Conservation (phyloP, 2,329 filamentous ascomycete species). For the Fusarium sp. region DNA sequence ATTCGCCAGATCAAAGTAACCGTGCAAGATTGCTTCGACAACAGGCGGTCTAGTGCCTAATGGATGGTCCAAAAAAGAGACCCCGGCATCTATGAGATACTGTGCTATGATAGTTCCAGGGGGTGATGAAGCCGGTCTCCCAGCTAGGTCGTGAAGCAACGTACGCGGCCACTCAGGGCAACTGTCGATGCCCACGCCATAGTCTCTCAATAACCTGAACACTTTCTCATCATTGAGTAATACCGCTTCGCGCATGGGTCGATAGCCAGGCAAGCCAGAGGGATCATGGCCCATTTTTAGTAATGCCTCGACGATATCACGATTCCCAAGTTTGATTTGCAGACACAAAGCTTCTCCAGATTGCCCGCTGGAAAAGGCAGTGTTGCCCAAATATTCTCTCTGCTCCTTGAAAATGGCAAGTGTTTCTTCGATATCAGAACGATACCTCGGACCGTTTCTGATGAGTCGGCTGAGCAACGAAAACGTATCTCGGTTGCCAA, state of each 20-base stretch:
- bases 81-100: neutral
- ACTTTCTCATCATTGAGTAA: neutral
- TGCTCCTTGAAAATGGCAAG: neutral
- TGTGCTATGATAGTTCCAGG: neutral
- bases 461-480: neutral
- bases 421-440: neutral
- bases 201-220: neutral
- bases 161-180: neutral
- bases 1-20: neutral
- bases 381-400: neutral
- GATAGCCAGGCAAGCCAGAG: neutral
- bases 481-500: neutral
- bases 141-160: neutral
- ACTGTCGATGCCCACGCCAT: neutral
- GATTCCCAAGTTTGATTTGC: neutral
- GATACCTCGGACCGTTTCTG: neutral
- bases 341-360: neutral
- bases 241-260: neutral
- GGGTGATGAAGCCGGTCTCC: neutral
- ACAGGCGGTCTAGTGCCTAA: neutral
- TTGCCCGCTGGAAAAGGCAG: too few relatives aligned
- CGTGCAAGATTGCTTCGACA: neutral
- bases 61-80: neutral
- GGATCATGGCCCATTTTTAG: constrained; percentile 1
- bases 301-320: neutral